phyloP scores from a whole-genome alignment of 176 grass and related monocot genomes.

The Guadua angustifolia region DNA sequence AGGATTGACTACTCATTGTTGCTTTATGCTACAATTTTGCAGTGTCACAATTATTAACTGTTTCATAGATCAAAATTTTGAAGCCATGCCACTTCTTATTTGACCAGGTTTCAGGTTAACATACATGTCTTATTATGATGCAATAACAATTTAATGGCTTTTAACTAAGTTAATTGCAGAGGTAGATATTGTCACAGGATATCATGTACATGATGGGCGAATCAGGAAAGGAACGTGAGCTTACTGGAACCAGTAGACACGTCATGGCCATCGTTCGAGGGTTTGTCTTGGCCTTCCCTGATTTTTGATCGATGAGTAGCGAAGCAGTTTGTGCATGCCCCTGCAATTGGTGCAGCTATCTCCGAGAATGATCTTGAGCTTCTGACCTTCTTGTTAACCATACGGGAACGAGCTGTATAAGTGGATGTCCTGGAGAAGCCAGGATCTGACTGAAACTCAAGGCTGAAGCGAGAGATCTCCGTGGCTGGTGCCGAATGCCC shows the following conservation, averaged over 20 bases:
- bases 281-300: constrained; percentile 35
- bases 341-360: constrained; percentile 37
- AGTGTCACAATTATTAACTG: neutral
- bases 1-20: neutral
- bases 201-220: neutral
- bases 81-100: neutral
- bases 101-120: neutral
- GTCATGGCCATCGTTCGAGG: constrained; percentile 40
- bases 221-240: constrained; percentile 36
- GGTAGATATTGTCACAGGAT: neutral
- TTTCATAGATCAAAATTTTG: constrained; percentile 2
- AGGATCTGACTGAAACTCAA: constrained; percentile 48
- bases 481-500: constrained; percentile 31
- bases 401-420: constrained; percentile 42
- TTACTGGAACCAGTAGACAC: constrained; percentile 59
- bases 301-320: constrained; percentile 26
- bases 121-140: neutral
- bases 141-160: neutral
- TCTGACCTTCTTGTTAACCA: constrained; percentile 10
- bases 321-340: constrained; percentile 51
- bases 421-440: constrained; percentile 59
- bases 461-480: constrained; percentile 35
- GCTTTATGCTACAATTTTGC: constrained; percentile 37
- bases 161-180: constrained; percentile 12
- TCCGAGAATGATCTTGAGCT: constrained; percentile 41